A percentile compares a stretch with the other conserved stretches of the same genome.
These are phyloP conservation scores for Didymosphaeria variabile DNA, from an alignment of 2,329 filamentous ascomycete genomes.

Conservation along the genomic window DNA sequence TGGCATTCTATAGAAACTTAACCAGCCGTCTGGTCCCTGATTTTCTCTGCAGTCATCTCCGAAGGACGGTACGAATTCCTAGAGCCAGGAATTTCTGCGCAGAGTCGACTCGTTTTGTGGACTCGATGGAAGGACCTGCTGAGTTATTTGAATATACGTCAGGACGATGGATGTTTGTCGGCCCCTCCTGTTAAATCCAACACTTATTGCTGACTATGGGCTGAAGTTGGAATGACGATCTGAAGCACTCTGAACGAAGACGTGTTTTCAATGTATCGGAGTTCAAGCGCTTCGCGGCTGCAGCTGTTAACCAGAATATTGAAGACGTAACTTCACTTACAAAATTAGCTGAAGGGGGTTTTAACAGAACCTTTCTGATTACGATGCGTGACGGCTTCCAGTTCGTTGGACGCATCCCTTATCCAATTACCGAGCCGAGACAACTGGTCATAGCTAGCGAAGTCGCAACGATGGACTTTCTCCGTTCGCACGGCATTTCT, in stretches of 20 bases:
- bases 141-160: constrained; percentile 36
- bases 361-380: constrained; percentile 37
- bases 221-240: constrained; percentile 32
- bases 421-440: constrained; percentile 32
- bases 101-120: constrained; percentile 18
- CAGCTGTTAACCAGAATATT: constrained; percentile 29
- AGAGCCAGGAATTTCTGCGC: constrained; percentile 15
- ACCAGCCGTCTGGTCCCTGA: constrained; percentile 2
- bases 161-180: constrained; percentile 34
- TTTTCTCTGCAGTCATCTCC: constrained; percentile 8
- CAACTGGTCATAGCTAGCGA: constrained; percentile 48
- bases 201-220: constrained; percentile 21
- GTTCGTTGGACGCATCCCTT: constrained; percentile 37
- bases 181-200: constrained; percentile 6
- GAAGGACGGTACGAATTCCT: not conserved
- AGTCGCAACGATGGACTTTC: constrained; percentile 49
- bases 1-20: constrained; percentile 16
- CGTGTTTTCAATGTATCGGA: constrained; percentile 31
- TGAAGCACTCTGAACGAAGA: constrained; percentile 29
- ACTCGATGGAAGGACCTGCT: constrained; percentile 19
- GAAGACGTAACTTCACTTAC: constrained; percentile 34
- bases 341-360: constrained; percentile 37
- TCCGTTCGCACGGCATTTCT: constrained; percentile 44
- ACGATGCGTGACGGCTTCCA: constrained; percentile 37
- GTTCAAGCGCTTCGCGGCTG: constrained; percentile 39